Evolutionary conservation across 1,139 yeast species (phyloP).

Genomic region (Candida sp.): DNA sequence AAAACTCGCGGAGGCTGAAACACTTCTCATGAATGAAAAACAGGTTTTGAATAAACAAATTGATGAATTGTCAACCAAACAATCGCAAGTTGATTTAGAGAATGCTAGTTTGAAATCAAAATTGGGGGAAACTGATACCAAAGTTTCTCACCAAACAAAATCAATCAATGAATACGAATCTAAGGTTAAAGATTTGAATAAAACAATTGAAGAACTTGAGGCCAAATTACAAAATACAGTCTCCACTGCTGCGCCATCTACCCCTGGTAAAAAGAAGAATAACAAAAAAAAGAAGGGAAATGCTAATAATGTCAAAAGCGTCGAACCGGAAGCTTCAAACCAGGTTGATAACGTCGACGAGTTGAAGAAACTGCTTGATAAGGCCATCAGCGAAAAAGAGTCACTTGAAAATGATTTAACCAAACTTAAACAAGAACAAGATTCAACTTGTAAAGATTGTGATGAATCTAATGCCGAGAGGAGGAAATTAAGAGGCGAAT

Average conservation of each 20-base stretch:
- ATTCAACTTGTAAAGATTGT: constrained; percentile 16
- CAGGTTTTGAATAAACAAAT: background rate
- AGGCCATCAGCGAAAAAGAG: constrained; percentile 4
- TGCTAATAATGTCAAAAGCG: background rate
- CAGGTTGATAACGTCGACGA: constrained; percentile 1
- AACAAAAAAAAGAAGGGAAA: constrained; percentile 11
- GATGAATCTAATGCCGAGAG: constrained; percentile 7
- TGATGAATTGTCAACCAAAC: background rate
- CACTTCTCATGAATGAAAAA: background rate
- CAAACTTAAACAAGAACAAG: constrained; percentile 7
- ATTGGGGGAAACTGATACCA: background rate
- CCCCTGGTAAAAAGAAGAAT: constrained; percentile 9
- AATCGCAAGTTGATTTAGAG: background rate
- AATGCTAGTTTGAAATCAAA: background rate
- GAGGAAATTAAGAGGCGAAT: constrained; percentile 14
- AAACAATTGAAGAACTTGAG: background rate
- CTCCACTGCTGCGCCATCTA: background rate
- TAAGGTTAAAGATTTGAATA: constrained; percentile 5
- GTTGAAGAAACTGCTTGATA: constrained; percentile 1
- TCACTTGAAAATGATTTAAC: constrained; percentile 6
- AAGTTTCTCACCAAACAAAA: background rate
- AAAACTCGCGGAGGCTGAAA: background rate
- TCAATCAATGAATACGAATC: constrained; percentile 16
- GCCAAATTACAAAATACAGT: background rate
- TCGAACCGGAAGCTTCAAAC: background rate